These are phyloP conservation scores for Chenopodium suecicum DNA, from an alignment of 148 eudicot species.

Conservation along the genomic window DNA sequence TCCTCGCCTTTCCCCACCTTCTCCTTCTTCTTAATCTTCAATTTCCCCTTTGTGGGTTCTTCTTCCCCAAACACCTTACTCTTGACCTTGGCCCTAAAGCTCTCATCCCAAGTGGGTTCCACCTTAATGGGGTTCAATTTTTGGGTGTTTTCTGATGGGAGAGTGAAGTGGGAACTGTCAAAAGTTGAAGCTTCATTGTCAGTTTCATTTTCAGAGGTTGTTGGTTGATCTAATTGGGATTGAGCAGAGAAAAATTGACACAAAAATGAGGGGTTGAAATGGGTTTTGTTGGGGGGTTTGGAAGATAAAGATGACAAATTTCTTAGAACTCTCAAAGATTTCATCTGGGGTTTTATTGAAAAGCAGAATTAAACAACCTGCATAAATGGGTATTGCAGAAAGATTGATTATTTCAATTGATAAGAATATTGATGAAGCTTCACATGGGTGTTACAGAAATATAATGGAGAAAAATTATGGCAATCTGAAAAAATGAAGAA, in stretches of 20 bases:
- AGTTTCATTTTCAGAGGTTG: constrained; percentile 39
- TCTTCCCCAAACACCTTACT: constrained; percentile 55
- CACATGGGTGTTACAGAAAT: background rate
- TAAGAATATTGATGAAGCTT: background rate
- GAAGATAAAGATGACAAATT: constrained; percentile 23
- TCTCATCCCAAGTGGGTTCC: constrained; percentile 60
- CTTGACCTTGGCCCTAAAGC: constrained; percentile 56
- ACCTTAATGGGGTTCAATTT: background rate
- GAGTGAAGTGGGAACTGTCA: constrained; percentile 52
- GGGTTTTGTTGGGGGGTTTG: constrained; percentile 33
- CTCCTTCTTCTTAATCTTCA: constrained; percentile 27
- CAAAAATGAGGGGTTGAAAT: constrained; percentile 26
- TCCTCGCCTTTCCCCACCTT: constrained; percentile 14
- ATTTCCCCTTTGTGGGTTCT: background rate
- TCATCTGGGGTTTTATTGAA: constrained; percentile 45
- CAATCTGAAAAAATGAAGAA: background rate
- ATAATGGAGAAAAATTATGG: background rate
- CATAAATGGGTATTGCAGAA: background rate
- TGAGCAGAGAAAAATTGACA: constrained; percentile 45
- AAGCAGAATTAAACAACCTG: background rate
- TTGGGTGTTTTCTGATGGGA: constrained; percentile 34
- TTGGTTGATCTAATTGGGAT: constrained; percentile 32
- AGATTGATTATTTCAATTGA: background rate
- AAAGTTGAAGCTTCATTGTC: constrained; percentile 42
- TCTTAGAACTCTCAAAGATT: constrained; percentile 49